Evolutionary conservation across 208 protist genomes (phyloP), one percentile per base, ranked within the genome.

Genomic region (Kentomonas sorsogonicus): DNA sequence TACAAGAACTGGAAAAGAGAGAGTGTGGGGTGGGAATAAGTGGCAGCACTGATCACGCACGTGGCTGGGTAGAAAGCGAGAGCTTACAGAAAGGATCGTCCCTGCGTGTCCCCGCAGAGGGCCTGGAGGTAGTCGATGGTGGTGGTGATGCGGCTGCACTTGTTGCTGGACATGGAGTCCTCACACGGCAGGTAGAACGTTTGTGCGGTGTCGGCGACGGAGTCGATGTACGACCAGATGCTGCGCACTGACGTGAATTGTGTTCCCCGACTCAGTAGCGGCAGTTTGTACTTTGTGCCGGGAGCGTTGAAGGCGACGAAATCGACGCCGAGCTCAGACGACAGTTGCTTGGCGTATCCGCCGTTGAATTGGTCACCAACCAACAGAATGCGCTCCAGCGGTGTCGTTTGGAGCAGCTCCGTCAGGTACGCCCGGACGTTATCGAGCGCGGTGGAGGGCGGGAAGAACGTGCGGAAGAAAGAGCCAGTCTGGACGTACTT

Each of bases 291-390:
- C 48, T 74, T 78, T 10, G 62, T 74, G 13, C 85, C 85, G 10
- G 88, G 84, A 15, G 88, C 68, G 60, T 95, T 95, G 61, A 95
- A 91, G 6, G 69, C 85, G 7, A 89, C 77, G 61, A 86, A 92
- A 0, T 69, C 62, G 25, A 87, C 27, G n/a, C 62, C 56, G 34
- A 77, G 70, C 10, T 65, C 61, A 7, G 73, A 52, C 1, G 78
- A 69, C 4, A 95, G 72, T 20, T 72, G 53, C 59, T 95, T 95
- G 6, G 63, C 84, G 46, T 95, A 95, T n/a, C 88, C 88, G 34
- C 88, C 88, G 56, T 92, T 95, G 61, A 92, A 95, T 57, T 81
- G 74, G 63, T 95, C 83, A 18, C 88, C 88, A 3, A 95, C 69
- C 29, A 95, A 54, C 2, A 95, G 58, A 38, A 95, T 77, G 29